These are phyloP conservation scores for Neoascochyta sp. DNA, from an alignment of 2,329 filamentous ascomycete species.

Conservation along the genomic window DNA sequence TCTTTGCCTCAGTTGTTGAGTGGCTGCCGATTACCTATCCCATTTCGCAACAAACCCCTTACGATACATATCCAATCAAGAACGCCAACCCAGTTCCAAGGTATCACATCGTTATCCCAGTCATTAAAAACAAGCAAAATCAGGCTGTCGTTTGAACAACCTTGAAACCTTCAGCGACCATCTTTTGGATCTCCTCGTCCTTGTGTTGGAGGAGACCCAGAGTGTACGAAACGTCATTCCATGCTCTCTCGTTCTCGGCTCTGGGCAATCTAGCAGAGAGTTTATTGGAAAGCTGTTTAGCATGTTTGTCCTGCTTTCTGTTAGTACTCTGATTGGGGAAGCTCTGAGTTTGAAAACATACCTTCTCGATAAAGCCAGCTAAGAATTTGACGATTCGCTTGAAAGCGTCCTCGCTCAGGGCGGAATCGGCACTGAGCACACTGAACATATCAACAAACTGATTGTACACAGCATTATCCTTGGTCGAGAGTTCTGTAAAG, in stretches of 20 bases:
- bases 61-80: no score
- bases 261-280: slow-evolving; percentile 78
- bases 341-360: slow-evolving; percentile 38
- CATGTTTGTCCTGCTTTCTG: slow-evolving; percentile 80
- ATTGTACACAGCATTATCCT: slow-evolving; percentile 98
- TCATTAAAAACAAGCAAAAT: slow-evolving; percentile 3
- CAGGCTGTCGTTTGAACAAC: slow-evolving; percentile 45
- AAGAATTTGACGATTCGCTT: slow-evolving; percentile 86
- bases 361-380: slow-evolving; percentile 96
- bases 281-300: slow-evolving; percentile 89
- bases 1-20: no score
- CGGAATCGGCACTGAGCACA: slow-evolving; percentile 75
- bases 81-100: no score
- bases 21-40: no score
- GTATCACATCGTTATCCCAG: slow-evolving; percentile 9
- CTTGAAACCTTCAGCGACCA: slow-evolving; percentile 69
- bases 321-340: slow-evolving; percentile 7
- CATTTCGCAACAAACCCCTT: no score
- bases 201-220: slow-evolving; percentile 86
- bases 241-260: slow-evolving; percentile 90
- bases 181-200: slow-evolving; percentile 81
- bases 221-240: slow-evolving; percentile 95
- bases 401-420: slow-evolving; percentile 80
- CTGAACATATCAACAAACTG: slow-evolving; percentile 99
- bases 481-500: slow-evolving; percentile 94